Evolutionary conservation across 1,139 yeast species (phyloP), one percentile per base, ranked within the genome.

Genomic region (Sugiyamaella xylanicola): DNA sequence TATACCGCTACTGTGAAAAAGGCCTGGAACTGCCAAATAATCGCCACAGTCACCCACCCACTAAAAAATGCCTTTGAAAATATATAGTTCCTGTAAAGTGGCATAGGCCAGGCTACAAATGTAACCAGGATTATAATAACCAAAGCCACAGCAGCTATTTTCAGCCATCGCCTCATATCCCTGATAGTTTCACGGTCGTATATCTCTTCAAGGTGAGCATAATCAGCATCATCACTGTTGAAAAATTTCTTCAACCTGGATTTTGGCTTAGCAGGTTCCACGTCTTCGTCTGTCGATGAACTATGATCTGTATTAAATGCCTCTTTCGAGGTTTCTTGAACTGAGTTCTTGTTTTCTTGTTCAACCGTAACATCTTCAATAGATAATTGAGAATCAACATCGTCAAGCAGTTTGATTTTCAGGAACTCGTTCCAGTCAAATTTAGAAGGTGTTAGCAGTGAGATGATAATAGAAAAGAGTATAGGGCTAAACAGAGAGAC

Each of bases 401-500:
- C 64, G 15, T 57, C 51, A 8, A 60, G 56, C 15, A 58, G 59
- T 36, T 51, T 53, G 48, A 86, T 85, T 17, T 62, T 67, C 65
- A 79, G 80, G 69, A 87, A 78, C 21, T 77, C 69, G 35, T 77
- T 76, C 84, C 89, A 89, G 71, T 90, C 87, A 64, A 85, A 89
- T 67, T 86, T 79, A 62, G 84, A 89, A n/a, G 87, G 85, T 59
- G 82, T 82, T 2, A 74, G 71, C 45, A 77, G 75, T 0, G 92
- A 86, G 51, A 89, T 74, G 3, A 86, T 64, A 13, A 95, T 90
- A 56, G 84, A 76, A 57, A 84, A 76, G 25, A 90, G 69, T 36
- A 79, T 66, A 13, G 96, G 96, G 1, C 89, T 78, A 52, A 83
- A 76, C 60, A 89, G 74, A 0, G 96, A 92, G 53, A 87, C 88